Evolutionary conservation across 2,329 filamentous ascomycete species (phyloP).

Genomic region (Fusarium pseudograminearum): DNA sequence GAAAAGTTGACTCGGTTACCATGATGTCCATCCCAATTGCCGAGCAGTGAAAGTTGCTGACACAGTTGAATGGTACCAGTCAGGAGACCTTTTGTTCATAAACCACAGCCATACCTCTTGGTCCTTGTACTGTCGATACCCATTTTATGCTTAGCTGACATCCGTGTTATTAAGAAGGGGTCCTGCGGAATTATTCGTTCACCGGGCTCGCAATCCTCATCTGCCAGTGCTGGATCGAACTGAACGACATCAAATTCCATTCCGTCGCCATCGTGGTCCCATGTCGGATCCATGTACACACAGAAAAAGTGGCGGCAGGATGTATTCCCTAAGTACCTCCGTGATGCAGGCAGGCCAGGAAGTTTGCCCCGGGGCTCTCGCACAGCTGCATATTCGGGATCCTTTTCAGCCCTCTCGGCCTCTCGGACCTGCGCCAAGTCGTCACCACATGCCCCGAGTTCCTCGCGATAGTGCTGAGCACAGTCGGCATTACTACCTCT

Average conservation of each 20-base stretch:
- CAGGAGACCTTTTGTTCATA: neutral
- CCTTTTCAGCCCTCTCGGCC: fast-evolving
- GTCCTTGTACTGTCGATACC: neutral
- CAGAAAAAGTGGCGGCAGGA: neutral
- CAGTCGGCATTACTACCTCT: neutral
- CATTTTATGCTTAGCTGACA: neutral
- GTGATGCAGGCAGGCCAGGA: neutral
- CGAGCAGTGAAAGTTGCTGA: neutral
- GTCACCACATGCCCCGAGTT: neutral
- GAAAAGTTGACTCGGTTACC: neutral
- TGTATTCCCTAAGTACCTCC: neutral
- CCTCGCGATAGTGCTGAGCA: neutral
- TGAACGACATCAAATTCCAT: neutral
- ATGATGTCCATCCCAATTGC: neutral
- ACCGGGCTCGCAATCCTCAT: neutral
- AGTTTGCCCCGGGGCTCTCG: neutral
- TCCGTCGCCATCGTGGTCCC: neutral
- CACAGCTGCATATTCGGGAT: neutral
- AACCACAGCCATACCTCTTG: neutral
- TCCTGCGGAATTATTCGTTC: neutral
- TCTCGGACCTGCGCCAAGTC: neutral
- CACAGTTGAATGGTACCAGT: neutral
- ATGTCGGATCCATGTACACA: neutral
- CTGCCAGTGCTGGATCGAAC: neutral
- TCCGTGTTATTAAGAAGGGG: neutral